Evolutionary conservation across 169 alveolate species (phyloP).

Genomic region (Plasmodium billcollinsi): DNA sequence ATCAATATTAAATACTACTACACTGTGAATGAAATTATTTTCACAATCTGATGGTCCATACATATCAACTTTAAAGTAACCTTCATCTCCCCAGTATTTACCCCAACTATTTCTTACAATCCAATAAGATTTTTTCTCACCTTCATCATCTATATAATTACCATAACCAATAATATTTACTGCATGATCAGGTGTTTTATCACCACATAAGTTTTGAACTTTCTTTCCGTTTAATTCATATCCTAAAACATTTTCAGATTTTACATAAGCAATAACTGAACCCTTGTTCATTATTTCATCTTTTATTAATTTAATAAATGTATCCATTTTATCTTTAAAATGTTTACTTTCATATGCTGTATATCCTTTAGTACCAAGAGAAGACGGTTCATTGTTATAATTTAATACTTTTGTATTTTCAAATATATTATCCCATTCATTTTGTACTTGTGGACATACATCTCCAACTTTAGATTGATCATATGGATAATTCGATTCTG

Average conservation of each 20-base stretch:
- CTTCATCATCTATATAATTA: constrained; percentile 18
- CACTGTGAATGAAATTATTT: constrained; percentile 18
- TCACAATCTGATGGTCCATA: constrained; percentile 9
- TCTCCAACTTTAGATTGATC: neutral
- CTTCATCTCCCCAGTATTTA: constrained; percentile 42
- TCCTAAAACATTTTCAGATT: constrained; percentile 29
- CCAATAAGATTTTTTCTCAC: constrained; percentile 37
- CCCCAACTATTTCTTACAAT: constrained; percentile 50
- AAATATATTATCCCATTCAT: neutral
- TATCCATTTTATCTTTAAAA: neutral
- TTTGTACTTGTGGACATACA: constrained; percentile 8
- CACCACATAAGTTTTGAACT: constrained; percentile 45
- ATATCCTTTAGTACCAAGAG: neutral
- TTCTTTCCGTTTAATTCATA: constrained; percentile 66
- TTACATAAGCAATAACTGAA: constrained; percentile 64
- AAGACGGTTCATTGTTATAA: neutral
- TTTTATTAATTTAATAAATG: constrained; percentile 41
- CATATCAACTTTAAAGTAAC: constrained; percentile 54
- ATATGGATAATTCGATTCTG: constrained; percentile 2
- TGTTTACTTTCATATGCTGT: neutral
- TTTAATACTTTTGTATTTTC: neutral
- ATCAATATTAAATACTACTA: neutral
- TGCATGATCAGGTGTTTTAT: constrained; percentile 52
- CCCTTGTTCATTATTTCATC: constrained; percentile 43
- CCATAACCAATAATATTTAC: constrained; percentile 74